Evolutionary conservation across 352 stramenopile genomes (phyloP).

Genomic region (Pythium pyrilobum): DNA sequence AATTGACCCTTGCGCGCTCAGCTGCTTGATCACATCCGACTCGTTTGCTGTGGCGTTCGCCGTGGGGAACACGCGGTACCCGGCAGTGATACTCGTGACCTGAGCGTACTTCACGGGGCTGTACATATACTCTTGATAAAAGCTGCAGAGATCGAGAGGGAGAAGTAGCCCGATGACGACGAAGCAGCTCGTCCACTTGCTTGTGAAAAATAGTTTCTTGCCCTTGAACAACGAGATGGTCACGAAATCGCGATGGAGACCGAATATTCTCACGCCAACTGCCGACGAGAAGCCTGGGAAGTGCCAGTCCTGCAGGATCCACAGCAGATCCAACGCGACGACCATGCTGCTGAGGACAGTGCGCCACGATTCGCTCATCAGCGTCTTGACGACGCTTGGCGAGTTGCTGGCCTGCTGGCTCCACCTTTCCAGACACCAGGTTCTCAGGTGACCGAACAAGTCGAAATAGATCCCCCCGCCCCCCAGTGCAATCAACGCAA

Average conservation of each 20-base stretch:
- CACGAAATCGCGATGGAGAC: constrained; percentile 27
- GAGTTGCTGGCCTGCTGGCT: neutral
- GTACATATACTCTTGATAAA: constrained; percentile 41
- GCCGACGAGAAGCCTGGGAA: constrained; percentile 44
- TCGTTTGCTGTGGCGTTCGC: neutral
- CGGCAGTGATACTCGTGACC: constrained; percentile 15
- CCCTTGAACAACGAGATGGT: constrained; percentile 12
- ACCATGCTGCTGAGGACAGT: constrained; percentile 15
- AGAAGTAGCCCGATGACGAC: constrained; percentile 42
- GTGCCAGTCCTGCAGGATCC: constrained; percentile 42
- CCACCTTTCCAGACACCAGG: constrained; percentile 9
- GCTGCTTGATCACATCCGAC: neutral
- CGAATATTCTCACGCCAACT: constrained; percentile 33
- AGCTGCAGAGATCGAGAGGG: constrained; percentile 43
- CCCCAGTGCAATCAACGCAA: constrained; percentile 18
- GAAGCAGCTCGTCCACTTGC: constrained; percentile 44
- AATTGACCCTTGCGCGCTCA: constrained; percentile 35
- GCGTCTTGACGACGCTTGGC: constrained; percentile 1
- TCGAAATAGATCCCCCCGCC: constrained; percentile 31
- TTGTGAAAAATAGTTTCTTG: constrained; percentile 27
- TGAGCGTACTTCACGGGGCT: constrained; percentile 29
- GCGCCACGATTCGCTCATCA: constrained; percentile 15
- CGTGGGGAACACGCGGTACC: constrained; percentile 11
- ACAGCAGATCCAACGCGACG: constrained; percentile 41
- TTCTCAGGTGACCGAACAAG: neutral